Evolutionary conservation across 1,139 yeast genomes (phyloP).

Genomic region (Entelexis paramagnoliae): DNA sequence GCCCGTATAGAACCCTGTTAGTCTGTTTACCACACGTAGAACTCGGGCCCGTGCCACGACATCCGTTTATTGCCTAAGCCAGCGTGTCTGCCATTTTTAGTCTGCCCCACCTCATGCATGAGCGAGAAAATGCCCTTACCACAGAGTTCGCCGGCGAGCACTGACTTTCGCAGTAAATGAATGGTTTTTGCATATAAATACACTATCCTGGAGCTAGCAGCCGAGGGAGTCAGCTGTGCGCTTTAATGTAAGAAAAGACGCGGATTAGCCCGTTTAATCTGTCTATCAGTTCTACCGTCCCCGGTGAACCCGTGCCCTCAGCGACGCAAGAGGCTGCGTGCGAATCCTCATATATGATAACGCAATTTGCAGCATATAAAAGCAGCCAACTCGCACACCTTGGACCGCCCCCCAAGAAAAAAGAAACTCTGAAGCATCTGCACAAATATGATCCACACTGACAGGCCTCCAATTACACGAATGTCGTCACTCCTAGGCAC

Average conservation of each 20-base stretch:
- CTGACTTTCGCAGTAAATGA: neutral
- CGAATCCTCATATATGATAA: neutral
- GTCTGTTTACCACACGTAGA: neutral
- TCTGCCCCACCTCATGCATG: conserved; percentile 3
- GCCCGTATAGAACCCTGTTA: neutral
- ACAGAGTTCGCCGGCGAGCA: neutral
- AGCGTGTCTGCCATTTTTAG: neutral
- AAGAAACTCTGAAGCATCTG: too few species aligned
- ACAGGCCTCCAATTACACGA: conserved; percentile 13
- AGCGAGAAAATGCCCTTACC: conserved; percentile 1
- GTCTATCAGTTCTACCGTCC: neutral
- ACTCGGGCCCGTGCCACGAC: conserved; percentile 1
- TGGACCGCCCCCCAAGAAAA: too few species aligned
- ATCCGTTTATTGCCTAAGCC: neutral
- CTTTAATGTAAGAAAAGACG: neutral
- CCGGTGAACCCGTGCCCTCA: neutral
- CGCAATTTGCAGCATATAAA: conserved; percentile 1
- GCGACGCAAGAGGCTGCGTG: neutral
- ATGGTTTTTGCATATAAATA: conserved; percentile 1
- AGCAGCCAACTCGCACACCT: neutral
- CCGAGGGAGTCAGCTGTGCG: neutral
- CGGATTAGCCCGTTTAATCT: neutral
- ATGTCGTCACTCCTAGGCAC: conserved; percentile 23
- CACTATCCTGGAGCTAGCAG: neutral
- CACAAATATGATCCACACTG: conserved; percentile 3